phyloP scores from a whole-genome alignment of 2,329 filamentous ascomycete genomes.

The Penicillium sp. region DNA sequence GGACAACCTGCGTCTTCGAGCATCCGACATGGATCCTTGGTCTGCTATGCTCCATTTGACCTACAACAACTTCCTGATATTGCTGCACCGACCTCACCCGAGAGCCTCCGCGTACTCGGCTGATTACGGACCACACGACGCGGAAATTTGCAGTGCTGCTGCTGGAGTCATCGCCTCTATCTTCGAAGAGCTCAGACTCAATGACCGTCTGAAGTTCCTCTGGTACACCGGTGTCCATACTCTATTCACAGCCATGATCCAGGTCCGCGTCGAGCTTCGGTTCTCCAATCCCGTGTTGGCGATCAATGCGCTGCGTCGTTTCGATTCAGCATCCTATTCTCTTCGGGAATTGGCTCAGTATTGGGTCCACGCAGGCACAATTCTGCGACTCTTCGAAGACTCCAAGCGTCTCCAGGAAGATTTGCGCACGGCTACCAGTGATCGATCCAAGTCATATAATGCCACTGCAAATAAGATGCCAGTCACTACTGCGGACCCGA shows the following conservation, averaged over 20 bases:
- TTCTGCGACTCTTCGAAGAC: conserved; percentile 44
- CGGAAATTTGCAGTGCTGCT: conserved; percentile 47
- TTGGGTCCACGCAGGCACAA: conserved; percentile 45
- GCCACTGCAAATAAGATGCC: conserved; percentile 17
- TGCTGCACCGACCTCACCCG: conserved; percentile 46
- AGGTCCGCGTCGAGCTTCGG: conserved; percentile 46
- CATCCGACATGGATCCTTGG: conserved; percentile 45
- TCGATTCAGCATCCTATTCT: conserved; percentile 44
- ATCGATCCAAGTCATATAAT: conserved; percentile 30
- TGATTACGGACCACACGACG: conserved; percentile 46
- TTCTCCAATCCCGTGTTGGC: conserved; percentile 48
- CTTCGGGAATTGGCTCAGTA: conserved; percentile 43
- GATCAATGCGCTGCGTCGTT: conserved; percentile 46
- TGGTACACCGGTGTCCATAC: conserved; percentile 47
- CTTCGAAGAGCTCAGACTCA: conserved; percentile 44
- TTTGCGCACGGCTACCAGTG: conserved; percentile 37
- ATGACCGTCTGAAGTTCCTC: conserved; percentile 43
- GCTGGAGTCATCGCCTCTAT: conserved; percentile 47
- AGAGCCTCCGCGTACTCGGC: conserved; percentile 44
- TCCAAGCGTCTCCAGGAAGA: conserved; percentile 45
- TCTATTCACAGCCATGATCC: conserved; percentile 48
- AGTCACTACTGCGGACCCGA: conserved; percentile 17
- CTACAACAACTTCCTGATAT: conserved; percentile 48
- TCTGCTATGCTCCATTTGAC: conserved; percentile 46
- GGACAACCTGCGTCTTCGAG: conserved; percentile 40